Conservation (phyloP, 768 basidiomycete species). For the Russula virescens region DNA sequence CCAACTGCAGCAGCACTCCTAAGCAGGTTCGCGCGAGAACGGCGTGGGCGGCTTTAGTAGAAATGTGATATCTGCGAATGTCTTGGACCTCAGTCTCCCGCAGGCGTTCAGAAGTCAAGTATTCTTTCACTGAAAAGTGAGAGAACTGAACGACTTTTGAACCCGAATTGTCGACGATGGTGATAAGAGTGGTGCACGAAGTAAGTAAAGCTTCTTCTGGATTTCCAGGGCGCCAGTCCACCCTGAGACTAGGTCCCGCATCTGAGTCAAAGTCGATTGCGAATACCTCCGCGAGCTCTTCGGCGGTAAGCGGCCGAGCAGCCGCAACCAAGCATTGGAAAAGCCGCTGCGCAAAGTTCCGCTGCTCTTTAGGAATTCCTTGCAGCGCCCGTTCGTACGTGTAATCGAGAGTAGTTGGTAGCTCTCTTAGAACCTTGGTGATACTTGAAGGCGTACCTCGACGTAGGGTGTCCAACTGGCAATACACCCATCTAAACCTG, state of each 20-base stretch:
- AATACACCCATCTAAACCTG: constrained; percentile 3
- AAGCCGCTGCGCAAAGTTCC: not conserved
- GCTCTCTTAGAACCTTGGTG: not conserved
- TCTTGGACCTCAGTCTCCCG: no score
- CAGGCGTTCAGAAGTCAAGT: not conserved
- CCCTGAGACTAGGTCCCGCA: no score
- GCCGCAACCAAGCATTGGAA: not conserved
- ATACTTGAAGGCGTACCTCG: not conserved
- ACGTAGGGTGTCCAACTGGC: not conserved
- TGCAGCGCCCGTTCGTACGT: not conserved
- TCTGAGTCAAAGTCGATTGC: not conserved
- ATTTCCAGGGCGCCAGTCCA: no score
- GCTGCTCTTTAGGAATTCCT: not conserved
- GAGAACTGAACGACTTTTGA: no score
- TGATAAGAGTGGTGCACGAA: no score
- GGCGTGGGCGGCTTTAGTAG: not conserved
- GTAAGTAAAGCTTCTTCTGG: no score
- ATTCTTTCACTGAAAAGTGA: no score
- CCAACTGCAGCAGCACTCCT: not conserved
- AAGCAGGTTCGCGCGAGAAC: not conserved
- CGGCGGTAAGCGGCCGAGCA: not conserved
- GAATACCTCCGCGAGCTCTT: not conserved
- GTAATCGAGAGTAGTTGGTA: not conserved
- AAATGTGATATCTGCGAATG: not conserved
- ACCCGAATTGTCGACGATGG: no score